Base-by-base conservation (phyloP, 305 asterid genomes). In the Rubia peregrina region DNA sequence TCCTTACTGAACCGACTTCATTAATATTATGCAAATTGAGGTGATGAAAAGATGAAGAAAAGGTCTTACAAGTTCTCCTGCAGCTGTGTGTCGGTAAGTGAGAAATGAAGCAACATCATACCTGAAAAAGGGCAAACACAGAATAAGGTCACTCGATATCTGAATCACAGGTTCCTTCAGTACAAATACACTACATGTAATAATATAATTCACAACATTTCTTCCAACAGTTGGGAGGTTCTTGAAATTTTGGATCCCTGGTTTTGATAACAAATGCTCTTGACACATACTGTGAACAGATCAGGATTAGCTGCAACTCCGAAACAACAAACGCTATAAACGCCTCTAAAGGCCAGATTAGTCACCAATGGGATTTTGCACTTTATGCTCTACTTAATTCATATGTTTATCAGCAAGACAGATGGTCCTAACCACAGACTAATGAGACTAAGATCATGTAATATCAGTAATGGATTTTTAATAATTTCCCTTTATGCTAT, bases 91-190 rank as follows among this genome's bases (percentile, higher is more conserved):
- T 80, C 82, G 85, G 82, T 82, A 87, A 78, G 60, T 83, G 77
- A 87, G 84, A 80, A 88, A 87, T 71, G 87, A 57, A 61, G 74
- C 90, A 33, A 92, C 95, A 72, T 92, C 96, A 76, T 79, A 92
- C 95, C 96, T 90, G 77, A 72, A 80, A 71, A 43, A 17, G 44
- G 70, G 74, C 48, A 71, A 16, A 62, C 49, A 60, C 30, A 30
- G 40, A n/a, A 9, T 16, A 33, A 68, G 67, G 53, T 43, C 30
- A 56, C 16, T 30, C n/a, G 16, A 40, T 33, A 41, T 19, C 48
- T 61, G 30, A 16, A 24, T n/a, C 11, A 57, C 57, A 0, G 44
- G 44, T 1, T 46, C 22, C 2, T 21, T 40, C 14, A 24, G 21
- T 1, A 22, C 17, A 57, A 70, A 49, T 48, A 36, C 46, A 0